Evolutionary conservation across 2,329 filamentous ascomycete genomes (phyloP).

Genomic region (Alternaria conjuncta): DNA sequence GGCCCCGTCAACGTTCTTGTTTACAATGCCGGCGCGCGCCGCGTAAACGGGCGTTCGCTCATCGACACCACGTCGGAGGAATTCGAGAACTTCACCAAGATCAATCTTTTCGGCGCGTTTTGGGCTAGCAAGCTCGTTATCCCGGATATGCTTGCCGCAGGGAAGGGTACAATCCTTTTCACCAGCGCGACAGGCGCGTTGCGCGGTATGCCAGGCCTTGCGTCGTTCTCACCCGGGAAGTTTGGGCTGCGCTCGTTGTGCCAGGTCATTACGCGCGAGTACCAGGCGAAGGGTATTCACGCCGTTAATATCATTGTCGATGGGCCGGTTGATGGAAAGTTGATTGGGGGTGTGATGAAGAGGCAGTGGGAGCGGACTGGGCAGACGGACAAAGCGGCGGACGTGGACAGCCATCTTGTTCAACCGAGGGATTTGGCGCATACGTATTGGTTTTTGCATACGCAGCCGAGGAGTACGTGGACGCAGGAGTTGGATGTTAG

Average conservation of each 20-base stretch:
- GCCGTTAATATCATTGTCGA: neutral
- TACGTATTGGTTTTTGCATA: constrained; percentile 29
- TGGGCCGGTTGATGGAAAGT: neutral
- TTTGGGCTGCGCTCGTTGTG: neutral
- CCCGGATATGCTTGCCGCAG: neutral
- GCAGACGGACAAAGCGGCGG: constrained; percentile 3
- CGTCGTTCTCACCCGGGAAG: neutral
- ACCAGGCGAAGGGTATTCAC: neutral
- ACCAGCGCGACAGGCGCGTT: neutral
- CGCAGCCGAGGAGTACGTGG: constrained; percentile 30
- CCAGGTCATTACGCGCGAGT: neutral
- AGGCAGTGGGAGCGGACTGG: neutral
- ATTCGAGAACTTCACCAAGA: neutral
- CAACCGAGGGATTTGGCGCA: constrained; percentile 19
- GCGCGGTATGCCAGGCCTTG: neutral
- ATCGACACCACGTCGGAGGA: neutral
- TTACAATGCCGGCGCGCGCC: neutral
- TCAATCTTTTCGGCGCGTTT: neutral
- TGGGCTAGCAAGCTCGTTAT: neutral
- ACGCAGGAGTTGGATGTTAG: constrained; percentile 31
- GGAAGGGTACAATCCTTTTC: neutral
- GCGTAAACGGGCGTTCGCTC: neutral
- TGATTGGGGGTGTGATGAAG: neutral
- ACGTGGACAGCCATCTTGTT: constrained; percentile 9
- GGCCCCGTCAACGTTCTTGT: neutral